Evolutionary conservation across 1,284 basidiomycete genomes (phyloP).

Genomic region (Agroathelia rolfsii): DNA sequence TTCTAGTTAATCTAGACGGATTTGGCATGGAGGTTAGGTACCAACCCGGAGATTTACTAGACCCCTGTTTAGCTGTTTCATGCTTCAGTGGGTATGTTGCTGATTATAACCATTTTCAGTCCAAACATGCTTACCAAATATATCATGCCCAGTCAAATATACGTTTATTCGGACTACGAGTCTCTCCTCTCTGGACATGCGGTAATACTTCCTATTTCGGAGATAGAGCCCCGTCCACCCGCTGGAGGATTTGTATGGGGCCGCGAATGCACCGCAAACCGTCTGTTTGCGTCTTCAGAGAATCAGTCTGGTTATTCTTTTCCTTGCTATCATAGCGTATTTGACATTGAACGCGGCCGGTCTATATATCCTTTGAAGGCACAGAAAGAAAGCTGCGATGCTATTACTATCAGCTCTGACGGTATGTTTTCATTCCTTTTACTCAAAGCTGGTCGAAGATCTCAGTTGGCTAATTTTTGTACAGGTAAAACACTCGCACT

Average conservation of each 20-base stretch:
- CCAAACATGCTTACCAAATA: no score
- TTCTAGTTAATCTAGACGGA: no score
- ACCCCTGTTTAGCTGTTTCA: no score
- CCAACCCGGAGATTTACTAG: no score
- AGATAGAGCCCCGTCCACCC: no score
- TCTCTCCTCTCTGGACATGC: no score
- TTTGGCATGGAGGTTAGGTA: no score
- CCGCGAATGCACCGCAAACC: conserved; percentile 21
- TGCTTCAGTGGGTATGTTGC: no score
- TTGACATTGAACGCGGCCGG: conserved; percentile 27
- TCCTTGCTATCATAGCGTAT: conserved; percentile 39
- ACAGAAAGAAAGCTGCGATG: conserved; percentile 42
- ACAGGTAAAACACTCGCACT: conserved; percentile 35
- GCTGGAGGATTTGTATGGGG: conserved; percentile 52
- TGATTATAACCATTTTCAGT: no score
- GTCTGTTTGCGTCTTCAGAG: conserved; percentile 53
- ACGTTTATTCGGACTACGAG: no score
- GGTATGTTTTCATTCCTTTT: conserved; percentile 23
- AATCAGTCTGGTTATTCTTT: conserved; percentile 20
- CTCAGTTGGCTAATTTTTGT: conserved; percentile 1
- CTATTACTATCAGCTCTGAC: conserved; percentile 31
- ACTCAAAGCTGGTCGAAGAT: conserved; percentile 2
- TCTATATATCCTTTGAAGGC: conserved; percentile 33
- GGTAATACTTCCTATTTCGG: no score
- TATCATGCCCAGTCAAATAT: no score